Evolutionary conservation across 2,329 filamentous ascomycete genomes (phyloP), one percentile per base, ranked within the genome.

Genomic region (Metarhizium brunneum): DNA sequence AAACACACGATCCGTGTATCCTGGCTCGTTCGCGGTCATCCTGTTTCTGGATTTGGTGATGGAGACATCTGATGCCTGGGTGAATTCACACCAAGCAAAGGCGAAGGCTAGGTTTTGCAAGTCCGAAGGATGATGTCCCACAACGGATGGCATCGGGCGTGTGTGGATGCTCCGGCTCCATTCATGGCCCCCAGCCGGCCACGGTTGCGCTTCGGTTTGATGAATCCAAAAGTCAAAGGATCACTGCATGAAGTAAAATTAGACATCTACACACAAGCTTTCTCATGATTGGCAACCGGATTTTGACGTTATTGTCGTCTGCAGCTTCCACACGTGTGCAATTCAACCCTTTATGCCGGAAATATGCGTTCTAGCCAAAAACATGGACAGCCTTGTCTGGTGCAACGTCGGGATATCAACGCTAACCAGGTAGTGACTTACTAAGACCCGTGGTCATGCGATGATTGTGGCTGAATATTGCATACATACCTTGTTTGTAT

Each of bases 171-270:
- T 35, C 32, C 32, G 10, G 25, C 10, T 35, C 32, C 32, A 35
- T 35, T 48, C 10, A 14, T 11, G 8, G 20, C 20, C 45, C 45
- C 10, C 11, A 30, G 1, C 18, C 43, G 13, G 45, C 25, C 45
- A 48, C 45, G 11, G 11, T 48, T 30, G 45, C 45, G 43, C 29
- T 40, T 14, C 14, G 13, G 50, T 42, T 52, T 52, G 36, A 52
- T 52, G 18, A 52, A 42, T n/a, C 20, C 50, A 52, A 13, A 13
- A 16, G 29, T 50, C n/a, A 20, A 51, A 51, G 32, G 32, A 20
- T 40, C 20, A 30, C 40, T 52, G 50, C 50, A 52, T 52, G 5
- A 52, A 42, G 35, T 52, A 10, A 52, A 52, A 52, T 52, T 36
- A 42, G 35, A 25, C 25, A 35, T 35, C 11, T 7, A 35, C 32